These are phyloP conservation scores for Wickerhamomyces strasburgensis DNA, from an alignment of 805 yeast species.

Conservation along the genomic window DNA sequence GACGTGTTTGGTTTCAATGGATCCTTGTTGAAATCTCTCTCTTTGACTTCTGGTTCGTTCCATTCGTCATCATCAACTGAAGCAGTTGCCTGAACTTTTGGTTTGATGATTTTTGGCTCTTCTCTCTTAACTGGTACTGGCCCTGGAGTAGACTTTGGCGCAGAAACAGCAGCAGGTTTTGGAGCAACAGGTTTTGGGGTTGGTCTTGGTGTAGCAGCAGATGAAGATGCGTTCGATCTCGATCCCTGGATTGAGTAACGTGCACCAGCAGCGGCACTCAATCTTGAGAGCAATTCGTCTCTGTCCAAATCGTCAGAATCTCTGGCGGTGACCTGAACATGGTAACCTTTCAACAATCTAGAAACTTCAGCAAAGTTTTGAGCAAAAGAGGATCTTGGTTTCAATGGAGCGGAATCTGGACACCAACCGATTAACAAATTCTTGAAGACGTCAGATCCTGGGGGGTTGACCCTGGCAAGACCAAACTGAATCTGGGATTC, in stretches of 20 bases:
- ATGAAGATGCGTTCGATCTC: conserved; percentile 28
- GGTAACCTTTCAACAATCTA: conserved; percentile 72
- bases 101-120: conserved; percentile 21
- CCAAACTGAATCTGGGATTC: conserved; percentile 92
- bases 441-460: conserved; percentile 87
- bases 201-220: conserved; percentile 26
- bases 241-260: conserved; percentile 68
- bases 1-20: conserved; percentile 40
- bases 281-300: conserved; percentile 64
- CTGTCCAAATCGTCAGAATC: conserved; percentile 85
- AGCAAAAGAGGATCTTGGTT: conserved; percentile 70
- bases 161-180: conserved; percentile 16
- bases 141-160: conserved; percentile 20
- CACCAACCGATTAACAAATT: conserved; percentile 90
- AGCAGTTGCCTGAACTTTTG: conserved; percentile 15
- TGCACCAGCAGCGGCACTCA: conserved; percentile 93
- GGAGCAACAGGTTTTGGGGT: conserved; percentile 26
- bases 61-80: conserved; percentile 32
- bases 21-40: conserved; percentile 44
- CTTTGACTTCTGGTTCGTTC: conserved; percentile 42
- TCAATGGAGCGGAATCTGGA: conserved; percentile 90
- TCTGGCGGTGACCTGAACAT: conserved; percentile 95
- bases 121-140: conserved; percentile 15
- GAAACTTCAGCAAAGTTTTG: conserved; percentile 73
- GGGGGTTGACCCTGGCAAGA: conserved; percentile 78